These are phyloP conservation scores for Colletotrichum godetiae DNA, from an alignment of 2,329 filamentous ascomycete species.

Conservation along the genomic window DNA sequence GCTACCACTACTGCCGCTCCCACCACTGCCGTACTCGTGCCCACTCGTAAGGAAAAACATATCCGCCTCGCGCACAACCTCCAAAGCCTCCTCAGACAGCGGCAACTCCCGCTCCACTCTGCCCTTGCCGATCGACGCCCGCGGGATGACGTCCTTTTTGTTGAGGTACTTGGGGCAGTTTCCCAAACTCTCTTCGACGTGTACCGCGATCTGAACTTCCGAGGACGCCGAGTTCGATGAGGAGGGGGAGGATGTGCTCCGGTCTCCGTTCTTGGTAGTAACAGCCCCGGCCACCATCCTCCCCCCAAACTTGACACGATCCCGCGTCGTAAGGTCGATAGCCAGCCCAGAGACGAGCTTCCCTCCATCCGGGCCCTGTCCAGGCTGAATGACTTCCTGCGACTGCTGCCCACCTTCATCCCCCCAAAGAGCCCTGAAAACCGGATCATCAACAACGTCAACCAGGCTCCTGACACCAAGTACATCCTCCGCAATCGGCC, in stretches of 20 bases:
- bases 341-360: constrained; percentile 64
- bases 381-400: constrained; percentile 48
- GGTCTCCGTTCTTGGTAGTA: constrained; percentile 12
- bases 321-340: constrained; percentile 74
- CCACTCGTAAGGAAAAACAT: constrained; percentile 82
- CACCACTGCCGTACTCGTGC: constrained; percentile 54
- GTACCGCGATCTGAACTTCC: constrained; percentile 68
- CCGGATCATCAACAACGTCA: constrained; percentile 74
- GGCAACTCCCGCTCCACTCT: constrained; percentile 46
- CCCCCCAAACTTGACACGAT: constrained; percentile 80
- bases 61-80: constrained; percentile 73
- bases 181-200: constrained; percentile 78
- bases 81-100: constrained; percentile 65
- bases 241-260: too few species aligned
- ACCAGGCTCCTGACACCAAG: constrained; percentile 73
- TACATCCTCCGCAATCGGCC: constrained; percentile 69
- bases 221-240: neutral
- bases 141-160: constrained; percentile 69
- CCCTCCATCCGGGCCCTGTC: constrained; percentile 48
- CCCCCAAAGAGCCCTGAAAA: constrained; percentile 71
- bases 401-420: constrained; percentile 50
- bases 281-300: constrained; percentile 74
- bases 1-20: too few species aligned
- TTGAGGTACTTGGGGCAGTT: constrained; percentile 93
- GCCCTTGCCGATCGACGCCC: constrained; percentile 7